Percentiles rank a stretch among this genome's conserved stretches.
These are phyloP conservation scores for Magnaporthiopsis poae DNA, from an alignment of 2,329 filamentous ascomycete genomes.

Conservation along the genomic window DNA sequence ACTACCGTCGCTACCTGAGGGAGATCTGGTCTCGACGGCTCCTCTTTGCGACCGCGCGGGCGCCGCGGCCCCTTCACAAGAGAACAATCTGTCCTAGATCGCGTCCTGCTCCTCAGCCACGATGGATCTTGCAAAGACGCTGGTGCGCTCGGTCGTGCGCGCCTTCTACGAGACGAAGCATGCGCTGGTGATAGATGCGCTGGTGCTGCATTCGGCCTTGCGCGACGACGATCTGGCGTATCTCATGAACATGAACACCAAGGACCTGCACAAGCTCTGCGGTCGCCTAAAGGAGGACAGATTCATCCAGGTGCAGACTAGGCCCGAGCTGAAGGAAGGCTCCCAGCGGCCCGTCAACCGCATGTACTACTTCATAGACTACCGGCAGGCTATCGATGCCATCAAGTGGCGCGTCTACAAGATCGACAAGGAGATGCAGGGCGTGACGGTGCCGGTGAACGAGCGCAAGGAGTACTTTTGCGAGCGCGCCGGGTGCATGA, in stretches of 20 bases:
- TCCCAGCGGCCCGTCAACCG: conserved; percentile 72
- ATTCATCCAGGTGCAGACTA: conserved; percentile 68
- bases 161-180: conserved; percentile 81
- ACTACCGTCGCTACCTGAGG: not conserved
- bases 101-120: not conserved
- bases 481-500: conserved; percentile 54
- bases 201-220: conserved; percentile 71
- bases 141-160: conserved; percentile 77
- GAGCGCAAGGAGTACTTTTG: conserved; percentile 93
- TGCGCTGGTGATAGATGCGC: conserved; percentile 74
- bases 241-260: conserved; percentile 79
- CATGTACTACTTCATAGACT: conserved; percentile 96
- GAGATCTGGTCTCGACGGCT: too few relatives aligned
- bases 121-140: conserved; percentile 55
- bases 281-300: conserved; percentile 78
- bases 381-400: conserved; percentile 84
- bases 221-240: conserved; percentile 81
- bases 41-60: not conserved
- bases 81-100: not conserved
- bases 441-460: conserved; percentile 64
- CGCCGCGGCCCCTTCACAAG: not conserved
- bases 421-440: conserved; percentile 80
- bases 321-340: conserved; percentile 69
- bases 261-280: conserved; percentile 83
- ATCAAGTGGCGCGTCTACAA: conserved; percentile 91